Evolutionary conservation across 2,329 filamentous ascomycete species (phyloP), one percentile per base, ranked within the genome.

Genomic region (Aspergillus eucalypticola): DNA sequence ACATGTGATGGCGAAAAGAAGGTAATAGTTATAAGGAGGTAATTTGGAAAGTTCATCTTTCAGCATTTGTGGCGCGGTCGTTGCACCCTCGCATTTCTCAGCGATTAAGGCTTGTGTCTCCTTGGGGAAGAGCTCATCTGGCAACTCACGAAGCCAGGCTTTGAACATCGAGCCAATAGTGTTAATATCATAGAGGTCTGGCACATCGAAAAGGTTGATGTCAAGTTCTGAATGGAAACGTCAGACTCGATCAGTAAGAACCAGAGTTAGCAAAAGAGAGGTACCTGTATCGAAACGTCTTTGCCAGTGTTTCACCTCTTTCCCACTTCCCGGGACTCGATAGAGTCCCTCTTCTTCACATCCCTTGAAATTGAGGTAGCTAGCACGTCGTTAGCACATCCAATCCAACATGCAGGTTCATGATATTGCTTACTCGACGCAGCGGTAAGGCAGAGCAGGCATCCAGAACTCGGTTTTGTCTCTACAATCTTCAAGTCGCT

Each of bases 391-490:
- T 68, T 56, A 69, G 64, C 56, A 29, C 54, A 35, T 35, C n/a
- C 19, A 23, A 2, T 17, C 32, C 17, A 25, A 48, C 15, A 29
- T 35, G 5, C 32, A 13, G 13, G n/a, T 17, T 17, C 7, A 17
- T 38, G 27, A n/a, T 23, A 3, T 39, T 39, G 79, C 84, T 72
- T 78, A 87, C 82, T 98, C 94, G 66, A 98, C 97, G 60, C 92
- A 96, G 64, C 94, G 85, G 90, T 94, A 97, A 0, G 94, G 93
- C 60, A 98, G 88, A 6, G 92, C 91, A 11, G 94, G 94, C 93
- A 98, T 96, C 94, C 94, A 98, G 72, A 96, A 98, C 72, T 97
- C 94, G 0, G 94, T 98, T 82, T 97, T 97, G 72, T 98, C 94
- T 63, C 89, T 86, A 8, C 93, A 96, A 62, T 90, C 87, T 71